A percentile compares a stretch with the other conserved stretches of the same genome.
phyloP scores from a whole-genome alignment of 805 yeast genomes.

The Barnettozyma vustinii region DNA sequence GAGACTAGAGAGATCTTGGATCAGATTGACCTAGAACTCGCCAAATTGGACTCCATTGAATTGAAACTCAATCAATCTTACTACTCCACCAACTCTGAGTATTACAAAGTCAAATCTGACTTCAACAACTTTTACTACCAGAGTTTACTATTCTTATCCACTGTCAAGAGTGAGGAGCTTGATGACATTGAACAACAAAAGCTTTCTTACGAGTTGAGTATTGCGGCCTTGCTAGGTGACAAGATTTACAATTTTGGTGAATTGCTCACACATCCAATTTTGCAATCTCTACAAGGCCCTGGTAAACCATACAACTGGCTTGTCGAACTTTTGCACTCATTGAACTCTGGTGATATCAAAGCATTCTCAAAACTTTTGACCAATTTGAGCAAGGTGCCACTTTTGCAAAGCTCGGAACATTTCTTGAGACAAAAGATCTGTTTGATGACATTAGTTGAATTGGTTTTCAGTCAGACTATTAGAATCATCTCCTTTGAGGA shows the following conservation, averaged over 20 bases:
- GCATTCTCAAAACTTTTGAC: slow-evolving; percentile 50
- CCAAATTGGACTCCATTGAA: slow-evolving; percentile 49
- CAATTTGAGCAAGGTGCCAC: slow-evolving; percentile 42
- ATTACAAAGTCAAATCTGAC: slow-evolving; percentile 68
- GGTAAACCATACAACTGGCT: slow-evolving; percentile 58
- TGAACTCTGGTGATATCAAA: slow-evolving; percentile 74
- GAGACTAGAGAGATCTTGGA: slow-evolving; percentile 69
- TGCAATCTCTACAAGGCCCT: slow-evolving; percentile 39
- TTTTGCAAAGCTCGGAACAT: slow-evolving; percentile 50
- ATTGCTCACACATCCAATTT: slow-evolving; percentile 79
- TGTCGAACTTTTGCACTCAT: slow-evolving; percentile 57
- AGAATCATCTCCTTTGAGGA: slow-evolving; percentile 69
- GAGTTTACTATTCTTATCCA: slow-evolving; percentile 75
- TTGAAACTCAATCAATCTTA: slow-evolving; percentile 73
- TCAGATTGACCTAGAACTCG: slow-evolving; percentile 51
- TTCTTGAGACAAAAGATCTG: slow-evolving; percentile 88
- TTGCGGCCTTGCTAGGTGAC: slow-evolving; percentile 88
- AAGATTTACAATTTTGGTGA: slow-evolving; percentile 94
- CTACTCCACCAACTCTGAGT: slow-evolving; percentile 74
- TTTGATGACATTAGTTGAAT: slow-evolving; percentile 84
- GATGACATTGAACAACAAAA: slow-evolving; percentile 36
- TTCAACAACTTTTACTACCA: slow-evolving; percentile 78
- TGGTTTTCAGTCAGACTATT: slow-evolving; percentile 73
- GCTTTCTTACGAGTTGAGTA: slow-evolving; percentile 69
- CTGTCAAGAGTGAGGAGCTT: slow-evolving; percentile 46